Conservation (phyloP, 768 basidiomycete species). For the Psilocybe subaeruginosa region DNA sequence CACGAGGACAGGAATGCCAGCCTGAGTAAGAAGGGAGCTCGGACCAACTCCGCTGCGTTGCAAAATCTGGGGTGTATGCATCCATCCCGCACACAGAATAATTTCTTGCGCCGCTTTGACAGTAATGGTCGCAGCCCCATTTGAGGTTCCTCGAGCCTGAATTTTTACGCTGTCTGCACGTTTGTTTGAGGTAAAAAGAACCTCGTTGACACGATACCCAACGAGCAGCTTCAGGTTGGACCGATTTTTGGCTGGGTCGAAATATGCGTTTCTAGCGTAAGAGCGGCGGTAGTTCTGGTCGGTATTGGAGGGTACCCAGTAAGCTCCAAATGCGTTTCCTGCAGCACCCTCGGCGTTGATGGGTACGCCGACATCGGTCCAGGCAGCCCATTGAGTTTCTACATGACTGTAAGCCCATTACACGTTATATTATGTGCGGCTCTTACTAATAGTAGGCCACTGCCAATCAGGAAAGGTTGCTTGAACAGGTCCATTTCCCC, state of each 20-base stretch:
- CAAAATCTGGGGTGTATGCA: conserved; percentile 15
- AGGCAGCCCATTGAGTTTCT: conserved; percentile 16
- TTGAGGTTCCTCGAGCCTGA: background rate
- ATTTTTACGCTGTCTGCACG: conserved; percentile 3
- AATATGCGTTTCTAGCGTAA: conserved; percentile 12
- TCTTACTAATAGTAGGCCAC: conserved; percentile 17
- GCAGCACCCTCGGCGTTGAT: conserved; percentile 13
- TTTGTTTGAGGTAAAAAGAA: conserved; percentile 8
- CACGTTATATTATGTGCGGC: background rate
- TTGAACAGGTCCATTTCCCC: conserved; percentile 15
- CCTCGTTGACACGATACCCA: conserved; percentile 14
- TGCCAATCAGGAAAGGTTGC: conserved; percentile 18
- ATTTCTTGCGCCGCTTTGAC: conserved; percentile 9
- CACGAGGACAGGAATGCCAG: conserved; percentile 7
- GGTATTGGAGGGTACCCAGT: conserved; percentile 17
- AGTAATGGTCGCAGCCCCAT: background rate
- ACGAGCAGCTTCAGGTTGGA: conserved; percentile 14
- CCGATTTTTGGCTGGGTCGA: conserved; percentile 9
- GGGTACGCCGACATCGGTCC: conserved; percentile 13
- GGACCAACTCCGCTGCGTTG: conserved; percentile 16
- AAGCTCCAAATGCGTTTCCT: conserved; percentile 14
- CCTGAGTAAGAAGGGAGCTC: conserved; percentile 3
- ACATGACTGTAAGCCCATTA: background rate
- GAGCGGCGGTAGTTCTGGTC: conserved; percentile 17
- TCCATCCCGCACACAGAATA: conserved; percentile 13